A percentile compares a stretch with the other conserved stretches of the same genome.
These are phyloP conservation scores for Psilocybe tampanensis DNA, from an alignment of 768 basidiomycete species.

Conservation along the genomic window DNA sequence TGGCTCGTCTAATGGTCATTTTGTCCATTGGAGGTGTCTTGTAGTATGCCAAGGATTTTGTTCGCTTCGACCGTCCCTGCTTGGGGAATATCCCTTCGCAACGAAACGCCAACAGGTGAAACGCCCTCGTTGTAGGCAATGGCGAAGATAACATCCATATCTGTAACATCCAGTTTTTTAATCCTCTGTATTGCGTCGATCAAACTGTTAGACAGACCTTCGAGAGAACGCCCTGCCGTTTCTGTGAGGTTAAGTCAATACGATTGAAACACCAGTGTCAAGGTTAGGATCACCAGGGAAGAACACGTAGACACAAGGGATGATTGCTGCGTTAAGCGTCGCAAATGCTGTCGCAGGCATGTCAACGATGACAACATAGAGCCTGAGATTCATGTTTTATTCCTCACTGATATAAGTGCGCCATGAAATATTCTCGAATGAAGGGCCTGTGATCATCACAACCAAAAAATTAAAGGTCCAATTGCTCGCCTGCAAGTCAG, in stretches of 20 bases:
- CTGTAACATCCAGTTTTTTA: slow-evolving; percentile 17
- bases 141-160: slow-evolving; percentile 52
- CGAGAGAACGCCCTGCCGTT: slow-evolving; percentile 59
- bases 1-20: slow-evolving; percentile 13
- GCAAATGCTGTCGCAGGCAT: slow-evolving; percentile 45
- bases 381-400: not conserved
- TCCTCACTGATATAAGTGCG: slow-evolving; percentile 54
- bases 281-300: slow-evolving; percentile 37
- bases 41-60: slow-evolving; percentile 39
- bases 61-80: slow-evolving; percentile 50
- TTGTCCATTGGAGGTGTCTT: slow-evolving; percentile 37
- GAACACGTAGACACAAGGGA: slow-evolving; percentile 60
- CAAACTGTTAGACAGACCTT: slow-evolving; percentile 31
- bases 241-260: slow-evolving; percentile 39
- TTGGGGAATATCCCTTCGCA: slow-evolving; percentile 44
- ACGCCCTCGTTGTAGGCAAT: slow-evolving; percentile 45
- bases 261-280: too few relatives aligned
- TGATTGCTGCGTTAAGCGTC: slow-evolving; percentile 54
- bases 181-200: not conserved
- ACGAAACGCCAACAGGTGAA: slow-evolving; percentile 45
- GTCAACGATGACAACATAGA: not conserved
- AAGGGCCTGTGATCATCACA: slow-evolving; percentile 63
- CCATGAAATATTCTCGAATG: slow-evolving; percentile 61
- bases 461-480: slow-evolving; percentile 64
- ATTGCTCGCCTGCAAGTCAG: slow-evolving; percentile 36